Conservation (phyloP, 768 basidiomycete species). For the Termitomyces sp. region DNA sequence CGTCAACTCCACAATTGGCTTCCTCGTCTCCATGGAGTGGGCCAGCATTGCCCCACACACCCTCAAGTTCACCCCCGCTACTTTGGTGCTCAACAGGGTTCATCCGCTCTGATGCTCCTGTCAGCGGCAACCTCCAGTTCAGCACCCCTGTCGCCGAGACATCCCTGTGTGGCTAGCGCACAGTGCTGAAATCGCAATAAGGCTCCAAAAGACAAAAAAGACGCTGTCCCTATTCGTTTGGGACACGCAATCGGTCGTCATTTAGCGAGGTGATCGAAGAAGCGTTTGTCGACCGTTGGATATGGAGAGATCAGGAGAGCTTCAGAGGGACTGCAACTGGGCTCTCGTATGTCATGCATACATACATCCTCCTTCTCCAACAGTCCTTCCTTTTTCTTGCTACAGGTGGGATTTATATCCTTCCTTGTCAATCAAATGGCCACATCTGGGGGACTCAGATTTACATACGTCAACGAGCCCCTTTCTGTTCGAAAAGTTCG, state of each 20-base stretch:
- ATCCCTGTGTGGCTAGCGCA: slow-evolving; percentile 73
- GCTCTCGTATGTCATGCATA: slow-evolving; percentile 62
- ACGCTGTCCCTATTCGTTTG: slow-evolving; percentile 82
- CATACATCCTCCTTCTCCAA: not conserved
- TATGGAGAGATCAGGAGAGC: slow-evolving; percentile 60
- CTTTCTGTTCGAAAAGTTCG: too few species aligned
- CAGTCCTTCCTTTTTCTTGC: too few species aligned
- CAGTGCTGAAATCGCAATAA: slow-evolving; percentile 64
- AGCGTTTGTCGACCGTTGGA: slow-evolving; percentile 87
- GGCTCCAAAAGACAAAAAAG: slow-evolving; percentile 83
- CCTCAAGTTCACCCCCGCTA: too few species aligned
- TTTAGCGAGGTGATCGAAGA: slow-evolving; percentile 82
- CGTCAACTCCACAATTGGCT: too few species aligned
- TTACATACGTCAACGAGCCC: slow-evolving; percentile 70
- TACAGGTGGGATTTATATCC: slow-evolving; percentile 83
- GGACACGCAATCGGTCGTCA: slow-evolving; percentile 81
- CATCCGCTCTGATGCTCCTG: slow-evolving; percentile 66
- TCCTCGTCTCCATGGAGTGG: too few species aligned
- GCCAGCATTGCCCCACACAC: too few species aligned
- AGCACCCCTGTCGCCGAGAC: slow-evolving; percentile 36
- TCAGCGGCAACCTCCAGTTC: slow-evolving; percentile 82
- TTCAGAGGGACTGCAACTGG: slow-evolving; percentile 89
- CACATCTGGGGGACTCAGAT: slow-evolving; percentile 36
- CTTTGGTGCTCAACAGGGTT: slow-evolving; percentile 74
- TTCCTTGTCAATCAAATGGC: slow-evolving; percentile 40